Evolutionary conservation across 2,329 filamentous ascomycete genomes (phyloP), one percentile per base, ranked within the genome.

Genomic region (Alternaria sp.): DNA sequence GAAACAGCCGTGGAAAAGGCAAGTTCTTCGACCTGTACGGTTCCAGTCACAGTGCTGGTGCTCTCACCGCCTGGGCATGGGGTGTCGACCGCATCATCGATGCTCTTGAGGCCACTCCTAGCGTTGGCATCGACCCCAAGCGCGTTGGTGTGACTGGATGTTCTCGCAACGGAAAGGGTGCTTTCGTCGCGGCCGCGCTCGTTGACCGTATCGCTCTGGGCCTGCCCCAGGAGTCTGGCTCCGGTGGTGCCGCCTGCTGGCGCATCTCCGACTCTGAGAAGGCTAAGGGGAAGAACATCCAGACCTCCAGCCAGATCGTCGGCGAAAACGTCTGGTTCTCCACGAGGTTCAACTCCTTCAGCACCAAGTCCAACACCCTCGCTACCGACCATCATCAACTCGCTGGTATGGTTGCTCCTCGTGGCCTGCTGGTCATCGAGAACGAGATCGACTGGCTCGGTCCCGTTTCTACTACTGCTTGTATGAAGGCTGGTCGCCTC

Each of bases 241-340:
- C 87, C 1, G 88, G 88, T 58, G 88, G 87, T 44, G 83, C 87
- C 20, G 87, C 86, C 15, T 89, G 87, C 80, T 89, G 87, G 87
- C 85, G 87, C 62, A 75, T 79, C 50, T 78, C 77, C 26, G 77
- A 79, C 63, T 75, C 73, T 10, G 76, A 87, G 73, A 84, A 87
- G 69, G 75, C 73, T 60, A 78, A 82, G 47, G 87, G 87, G 55
- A 83, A 84, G 76, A 87, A 87, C 75, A 87, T 89, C 71, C 87
- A 90, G 79, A 89, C 87, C 0, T 85, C 87, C 1, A 74, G 79
- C 26, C 80, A 89, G 79, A 89, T 89, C 67, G 81, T 89, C 5
- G 80, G 78, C 33, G 88, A 89, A 80, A 89, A 89, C 70, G 86
- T 88, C 20, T 90, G 88, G 88, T 89, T 89, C 82, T 87, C 85